Percentiles rank a stretch among this genome's conserved stretches.
Evolutionary conservation across 2,329 filamentous ascomycete species (phyloP).

Genomic region (Exophiala mesophila): DNA sequence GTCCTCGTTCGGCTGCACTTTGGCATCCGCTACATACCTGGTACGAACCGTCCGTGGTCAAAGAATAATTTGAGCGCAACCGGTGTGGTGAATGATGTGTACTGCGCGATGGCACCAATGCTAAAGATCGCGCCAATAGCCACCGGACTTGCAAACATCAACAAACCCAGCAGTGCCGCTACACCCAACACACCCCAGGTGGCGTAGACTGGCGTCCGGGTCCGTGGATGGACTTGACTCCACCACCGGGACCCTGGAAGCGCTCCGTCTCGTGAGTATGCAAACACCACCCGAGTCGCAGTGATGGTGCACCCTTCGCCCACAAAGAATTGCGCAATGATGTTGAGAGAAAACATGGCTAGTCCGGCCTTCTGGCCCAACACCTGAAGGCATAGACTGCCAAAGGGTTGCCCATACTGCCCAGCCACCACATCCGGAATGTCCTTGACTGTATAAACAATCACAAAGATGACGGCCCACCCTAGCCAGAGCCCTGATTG

Average conservation of each 20-base stretch:
- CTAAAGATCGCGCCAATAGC: slow-evolving; percentile 32
- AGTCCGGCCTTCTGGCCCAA: slow-evolving; percentile 29
- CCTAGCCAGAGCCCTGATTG: slow-evolving; percentile 29
- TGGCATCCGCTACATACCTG: slow-evolving; percentile 23
- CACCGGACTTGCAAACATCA: slow-evolving; percentile 31
- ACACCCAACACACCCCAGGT: slow-evolving; percentile 30
- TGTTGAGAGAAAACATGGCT: slow-evolving; percentile 31
- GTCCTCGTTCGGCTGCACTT: neutral
- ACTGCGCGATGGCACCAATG: slow-evolving; percentile 29
- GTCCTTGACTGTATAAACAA: slow-evolving; percentile 31
- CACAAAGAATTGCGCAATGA: slow-evolving; percentile 31
- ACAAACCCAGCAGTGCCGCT: slow-evolving; percentile 27
- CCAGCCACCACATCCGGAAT: slow-evolving; percentile 29
- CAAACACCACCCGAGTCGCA: slow-evolving; percentile 29
- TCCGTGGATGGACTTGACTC: slow-evolving; percentile 28
- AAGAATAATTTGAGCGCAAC: slow-evolving; percentile 30
- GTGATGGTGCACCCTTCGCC: slow-evolving; percentile 31
- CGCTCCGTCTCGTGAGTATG: slow-evolving; percentile 31
- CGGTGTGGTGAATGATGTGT: slow-evolving; percentile 29
- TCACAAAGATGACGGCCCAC: slow-evolving; percentile 29
- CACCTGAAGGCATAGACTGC: slow-evolving; percentile 31
- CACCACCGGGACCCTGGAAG: slow-evolving; percentile 28
- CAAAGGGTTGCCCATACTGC: slow-evolving; percentile 32
- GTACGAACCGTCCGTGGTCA: slow-evolving; percentile 26
- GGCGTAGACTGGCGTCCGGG: slow-evolving; percentile 31